phyloP scores from a whole-genome alignment of 441 rosid species.

The Manihot esculenta region DNA sequence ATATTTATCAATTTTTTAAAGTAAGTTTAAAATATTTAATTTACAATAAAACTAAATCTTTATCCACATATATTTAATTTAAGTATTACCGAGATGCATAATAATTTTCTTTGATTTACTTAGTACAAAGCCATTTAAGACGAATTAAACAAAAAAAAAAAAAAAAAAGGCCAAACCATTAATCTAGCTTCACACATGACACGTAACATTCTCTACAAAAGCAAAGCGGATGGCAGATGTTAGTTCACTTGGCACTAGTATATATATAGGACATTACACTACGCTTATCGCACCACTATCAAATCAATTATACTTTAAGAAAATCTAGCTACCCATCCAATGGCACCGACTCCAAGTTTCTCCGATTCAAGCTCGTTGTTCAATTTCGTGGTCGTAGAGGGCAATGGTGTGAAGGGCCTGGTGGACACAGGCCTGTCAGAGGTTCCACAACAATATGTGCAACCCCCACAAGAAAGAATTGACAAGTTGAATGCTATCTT shows the following conservation, averaged over 20 bases:
- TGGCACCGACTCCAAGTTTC: constrained; percentile 30
- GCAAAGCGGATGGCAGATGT: not conserved
- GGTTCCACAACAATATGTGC: constrained; percentile 48
- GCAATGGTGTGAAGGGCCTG: constrained; percentile 59
- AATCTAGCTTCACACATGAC: no score
- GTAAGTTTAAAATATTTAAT: no score
- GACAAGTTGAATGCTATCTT: constrained; percentile 23
- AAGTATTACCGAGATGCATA: no score
- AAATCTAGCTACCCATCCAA: no score
- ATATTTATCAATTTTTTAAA: no score
- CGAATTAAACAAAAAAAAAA: no score
- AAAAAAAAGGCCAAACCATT: not conserved
- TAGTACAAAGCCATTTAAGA: no score
- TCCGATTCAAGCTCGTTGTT: constrained; percentile 34
- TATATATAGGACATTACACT: not conserved
- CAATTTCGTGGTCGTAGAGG: constrained; percentile 47
- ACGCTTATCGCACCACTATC: not conserved
- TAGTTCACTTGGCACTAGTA: not conserved
- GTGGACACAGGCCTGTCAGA: constrained; percentile 45
- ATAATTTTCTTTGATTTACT: no score
- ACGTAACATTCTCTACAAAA: not conserved
- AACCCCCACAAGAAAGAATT: constrained; percentile 49
- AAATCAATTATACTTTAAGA: no score
- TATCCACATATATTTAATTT: no score
- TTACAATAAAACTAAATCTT: no score